Evolutionary conservation across 2,329 filamentous ascomycete genomes (phyloP), one percentile per base, ranked within the genome.

Genomic region (Nigrospora oryzae): DNA sequence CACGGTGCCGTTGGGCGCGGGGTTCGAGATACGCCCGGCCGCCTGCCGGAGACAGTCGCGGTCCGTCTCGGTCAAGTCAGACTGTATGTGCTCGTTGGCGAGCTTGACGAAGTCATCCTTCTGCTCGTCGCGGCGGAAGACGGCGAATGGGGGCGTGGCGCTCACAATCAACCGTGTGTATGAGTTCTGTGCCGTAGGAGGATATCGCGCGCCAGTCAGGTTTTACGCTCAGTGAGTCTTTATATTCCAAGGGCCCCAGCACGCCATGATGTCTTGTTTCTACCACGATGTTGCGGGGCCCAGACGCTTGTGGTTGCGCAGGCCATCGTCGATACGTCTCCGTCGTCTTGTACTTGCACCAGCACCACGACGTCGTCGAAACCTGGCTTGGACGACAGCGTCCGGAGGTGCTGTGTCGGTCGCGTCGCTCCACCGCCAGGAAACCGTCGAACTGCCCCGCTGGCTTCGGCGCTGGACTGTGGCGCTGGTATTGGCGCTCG

Each of bases 1-100:
- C 6, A 78, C 56, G 1, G 80, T 81, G 32, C 81, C 83, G 46
- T 84, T 53, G 4, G 70, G 67, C 1, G 81, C 71, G 53, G 79
- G 73, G 1, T 64, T 68, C 10, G 69, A 69, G 28, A 84, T 69
- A 46, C 73, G 77, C 7, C 57, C 60, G 6, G 77, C 77, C 5
- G 81, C 81, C 15, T 61, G 67, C 37, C 70, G 65, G 15, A 86
- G 66, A 1, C 68, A 67, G 33, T 79, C 72, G 42, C 81, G 79
- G 56, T 86, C 82, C 23, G 70, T 67, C 40, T 74, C 63, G n/a
- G 54, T 49, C 5, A 67, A 55, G 49, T 82, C 77, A 47, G 79
- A 68, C 51, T 81, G 65, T 45, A 79, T 57, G 57, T 82, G 79
- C 50, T 79, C 62, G 49, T 79, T 73, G 15, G 77, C 79, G 4